Percentiles rank a stretch among this genome's conserved stretches.
These are phyloP conservation scores for Prinsepia uniflora DNA, from an alignment of 306 rosid species.

Conservation along the genomic window DNA sequence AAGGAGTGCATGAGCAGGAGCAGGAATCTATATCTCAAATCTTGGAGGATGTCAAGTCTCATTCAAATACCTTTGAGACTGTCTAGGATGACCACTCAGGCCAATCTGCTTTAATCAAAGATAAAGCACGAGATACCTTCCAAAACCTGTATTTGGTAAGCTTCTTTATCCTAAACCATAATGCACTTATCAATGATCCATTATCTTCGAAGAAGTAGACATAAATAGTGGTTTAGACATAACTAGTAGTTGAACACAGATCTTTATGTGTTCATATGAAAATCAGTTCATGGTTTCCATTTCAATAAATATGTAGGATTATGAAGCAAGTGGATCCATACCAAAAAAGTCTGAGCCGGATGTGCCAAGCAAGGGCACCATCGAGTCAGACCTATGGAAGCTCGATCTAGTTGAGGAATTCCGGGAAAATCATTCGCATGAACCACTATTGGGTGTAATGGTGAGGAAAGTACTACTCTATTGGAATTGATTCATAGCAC, in stretches of 20 bases:
- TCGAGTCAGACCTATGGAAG: conserved; percentile 80
- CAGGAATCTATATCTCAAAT: conserved; percentile 43
- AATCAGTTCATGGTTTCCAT: conserved; percentile 1
- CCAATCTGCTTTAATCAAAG: conserved; percentile 58
- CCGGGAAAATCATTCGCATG: conserved; percentile 67
- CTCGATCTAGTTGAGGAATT: conserved; percentile 82
- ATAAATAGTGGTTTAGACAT: no score
- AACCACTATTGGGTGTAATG: no score
- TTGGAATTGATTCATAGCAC: no score
- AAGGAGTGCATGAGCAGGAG: conserved; percentile 54
- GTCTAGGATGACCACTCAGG: conserved; percentile 59
- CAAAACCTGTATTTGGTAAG: conserved; percentile 57
- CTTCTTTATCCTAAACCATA: not conserved
- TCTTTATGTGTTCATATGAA: not conserved
- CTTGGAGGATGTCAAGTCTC: conserved; percentile 43
- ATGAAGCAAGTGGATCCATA: conserved; percentile 72
- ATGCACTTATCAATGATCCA: not conserved
- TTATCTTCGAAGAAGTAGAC: no score
- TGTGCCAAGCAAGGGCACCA: conserved; percentile 65
- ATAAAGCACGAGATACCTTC: conserved; percentile 56
- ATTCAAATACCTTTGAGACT: conserved; percentile 46
- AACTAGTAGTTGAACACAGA: not conserved
- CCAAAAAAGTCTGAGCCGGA: conserved; percentile 62
- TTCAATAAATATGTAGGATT: conserved; percentile 52
- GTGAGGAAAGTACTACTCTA: no score